Evolutionary conservation across 768 basidiomycete species (phyloP), one percentile per base, ranked within the genome.

Genomic region (Mycena maculata): DNA sequence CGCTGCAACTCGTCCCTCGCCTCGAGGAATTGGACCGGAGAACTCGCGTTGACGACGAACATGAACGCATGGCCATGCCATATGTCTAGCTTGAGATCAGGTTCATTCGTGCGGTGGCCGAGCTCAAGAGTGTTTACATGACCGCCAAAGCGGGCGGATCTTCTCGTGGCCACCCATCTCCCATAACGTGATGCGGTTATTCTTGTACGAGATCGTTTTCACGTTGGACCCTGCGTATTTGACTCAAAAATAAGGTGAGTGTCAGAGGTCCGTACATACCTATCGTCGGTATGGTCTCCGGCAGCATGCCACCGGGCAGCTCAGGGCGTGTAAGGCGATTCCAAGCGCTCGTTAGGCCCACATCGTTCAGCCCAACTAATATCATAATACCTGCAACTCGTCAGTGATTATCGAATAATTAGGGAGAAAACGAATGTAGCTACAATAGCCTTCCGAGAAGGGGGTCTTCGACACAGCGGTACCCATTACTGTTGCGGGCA

Each of bases 141-240:
- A 9, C 16, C 67, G 31, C 67, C 84, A 86, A 38, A 86, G 75
- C 28, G 81, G 83, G 55, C 84, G 74, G 55, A 86, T 84, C 76
- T 48, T 62, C 72, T 83, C 81, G 73, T 83, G 83, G 50, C 85
- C 86, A 75, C 86, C 86, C 57, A 85, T 82, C 75, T 86, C 86
- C 86, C 85, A 87, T 8, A 86, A 81, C 15, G 83, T 85, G 78
- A 87, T 84, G 47, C 77, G 79, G 67, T 86, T 83, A 74, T 85
- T 84, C 76, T 85, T 84, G 60, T 61, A 44, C 28, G 33, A 4
- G 63, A 86, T 83, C 38, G 84, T 85, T 79, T 87, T 85, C 70
- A 85, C 83, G 76, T 85, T 86, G 81, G 1, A 25, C 7, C 63
- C 63, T 64, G 13, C 7, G 9, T n/a, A 27, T 41, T 15, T 12